A percentile compares a stretch with the other conserved stretches of the same genome.
These are phyloP conservation scores for Blastomyces gilchristii DNA, from an alignment of 2,329 filamentous ascomycete genomes.

Conservation along the genomic window DNA sequence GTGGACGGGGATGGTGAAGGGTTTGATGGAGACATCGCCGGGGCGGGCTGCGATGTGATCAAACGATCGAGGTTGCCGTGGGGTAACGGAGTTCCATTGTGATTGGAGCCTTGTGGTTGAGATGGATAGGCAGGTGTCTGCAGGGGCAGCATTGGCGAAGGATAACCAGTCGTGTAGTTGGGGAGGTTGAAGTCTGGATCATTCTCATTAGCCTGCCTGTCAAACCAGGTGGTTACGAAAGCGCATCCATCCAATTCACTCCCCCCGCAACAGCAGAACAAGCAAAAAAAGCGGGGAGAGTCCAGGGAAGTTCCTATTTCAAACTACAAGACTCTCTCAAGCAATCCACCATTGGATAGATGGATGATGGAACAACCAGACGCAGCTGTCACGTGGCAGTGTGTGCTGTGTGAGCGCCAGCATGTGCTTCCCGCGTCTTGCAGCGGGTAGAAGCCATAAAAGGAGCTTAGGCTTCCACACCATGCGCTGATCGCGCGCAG, in stretches of 20 bases:
- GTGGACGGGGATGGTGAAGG: neutral
- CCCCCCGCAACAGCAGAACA: neutral
- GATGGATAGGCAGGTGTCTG: conserved; percentile 7
- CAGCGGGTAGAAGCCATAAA: conserved; percentile 1
- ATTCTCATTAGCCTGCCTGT: conserved; percentile 3
- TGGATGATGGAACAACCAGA: neutral
- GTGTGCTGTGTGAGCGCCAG: conserved; percentile 7
- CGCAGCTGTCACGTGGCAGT: conserved; percentile 10
- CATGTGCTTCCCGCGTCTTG: conserved; percentile 1
- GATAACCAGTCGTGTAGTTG: conserved; percentile 12
- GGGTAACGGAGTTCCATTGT: neutral
- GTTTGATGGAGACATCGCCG: conserved; percentile 6
- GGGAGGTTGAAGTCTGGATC: conserved; percentile 16
- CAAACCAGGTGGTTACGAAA: neutral
- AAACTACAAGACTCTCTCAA: neutral
- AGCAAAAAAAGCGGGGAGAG: neutral
- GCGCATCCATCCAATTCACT: neutral
- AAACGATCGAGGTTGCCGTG: neutral
- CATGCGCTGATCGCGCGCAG: neutral
- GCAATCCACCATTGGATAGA: too few relatives aligned
- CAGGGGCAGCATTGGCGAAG: conserved; percentile 11
- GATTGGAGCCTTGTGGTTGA: conserved; percentile 6
- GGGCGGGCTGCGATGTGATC: neutral
- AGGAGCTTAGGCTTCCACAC: neutral
- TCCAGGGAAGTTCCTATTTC: neutral